Percentiles rank a stretch among this genome's conserved stretches.
Evolutionary conservation across 2,329 filamentous ascomycete species (phyloP).

Genomic region (Fusarium sulawesiense): DNA sequence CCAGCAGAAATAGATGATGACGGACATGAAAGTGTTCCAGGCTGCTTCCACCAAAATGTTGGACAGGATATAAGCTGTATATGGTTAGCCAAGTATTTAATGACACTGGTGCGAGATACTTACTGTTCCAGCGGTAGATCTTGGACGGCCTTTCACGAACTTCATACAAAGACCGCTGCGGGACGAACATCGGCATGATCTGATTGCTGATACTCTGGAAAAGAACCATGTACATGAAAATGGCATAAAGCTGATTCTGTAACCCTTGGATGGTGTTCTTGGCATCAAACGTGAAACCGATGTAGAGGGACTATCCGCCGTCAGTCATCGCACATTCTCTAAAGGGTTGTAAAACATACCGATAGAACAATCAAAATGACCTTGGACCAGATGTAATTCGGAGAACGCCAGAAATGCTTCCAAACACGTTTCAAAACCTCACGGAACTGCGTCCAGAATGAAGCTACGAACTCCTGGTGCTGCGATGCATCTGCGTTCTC

Average conservation of each 20-base stretch:
- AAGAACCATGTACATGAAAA: conserved; percentile 77
- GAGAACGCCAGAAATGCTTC: conserved; percentile 53
- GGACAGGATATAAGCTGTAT: conserved; percentile 37
- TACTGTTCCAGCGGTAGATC: conserved; percentile 60
- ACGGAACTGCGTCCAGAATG: conserved; percentile 49
- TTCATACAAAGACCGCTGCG: conserved; percentile 74
- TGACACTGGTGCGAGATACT: neutral
- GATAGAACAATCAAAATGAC: conserved; percentile 47
- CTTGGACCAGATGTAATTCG: conserved; percentile 71
- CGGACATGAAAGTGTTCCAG: conserved; percentile 44
- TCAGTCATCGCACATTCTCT: fast-evolving
- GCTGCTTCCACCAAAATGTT: conserved; percentile 42
- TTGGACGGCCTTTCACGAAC: conserved; percentile 75
- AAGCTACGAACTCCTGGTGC: conserved; percentile 50
- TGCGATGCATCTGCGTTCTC: conserved; percentile 27
- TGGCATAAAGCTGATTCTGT: conserved; percentile 74
- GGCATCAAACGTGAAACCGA: conserved; percentile 74
- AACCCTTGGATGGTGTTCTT: conserved; percentile 67
- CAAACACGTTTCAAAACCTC: conserved; percentile 53
- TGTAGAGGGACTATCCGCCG: conserved; percentile 61
- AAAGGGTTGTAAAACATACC: conserved; percentile 1
- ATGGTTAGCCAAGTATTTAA: neutral
- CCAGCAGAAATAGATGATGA: conserved; percentile 44
- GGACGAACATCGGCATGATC: conserved; percentile 78
- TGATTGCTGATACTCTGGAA: conserved; percentile 70